Percentiles rank a stretch among this genome's conserved stretches.
Conservation (phyloP, 139 green algal species). For the Chlorella ohadii region DNA sequence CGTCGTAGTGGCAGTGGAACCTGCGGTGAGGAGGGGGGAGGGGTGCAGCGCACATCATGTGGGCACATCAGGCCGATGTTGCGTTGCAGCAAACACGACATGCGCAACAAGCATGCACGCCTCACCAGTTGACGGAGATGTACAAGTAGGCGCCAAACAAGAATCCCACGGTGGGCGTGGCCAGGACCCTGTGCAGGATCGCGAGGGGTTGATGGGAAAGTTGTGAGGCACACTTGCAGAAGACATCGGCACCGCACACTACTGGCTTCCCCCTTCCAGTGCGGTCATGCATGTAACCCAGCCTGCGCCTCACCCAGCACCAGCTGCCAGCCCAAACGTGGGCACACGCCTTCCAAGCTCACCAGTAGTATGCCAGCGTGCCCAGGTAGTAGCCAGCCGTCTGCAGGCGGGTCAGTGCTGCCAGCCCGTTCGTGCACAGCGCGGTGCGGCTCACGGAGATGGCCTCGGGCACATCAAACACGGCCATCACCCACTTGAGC, state of each 20-base stretch:
- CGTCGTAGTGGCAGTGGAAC: slow-evolving; percentile 88
- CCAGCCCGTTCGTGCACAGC: slow-evolving; percentile 64
- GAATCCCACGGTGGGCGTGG: slow-evolving; percentile 81
- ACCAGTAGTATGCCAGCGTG: slow-evolving; percentile 90
- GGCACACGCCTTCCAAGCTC: background rate
- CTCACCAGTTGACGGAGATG: slow-evolving; percentile 64
- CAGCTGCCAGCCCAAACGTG: background rate
- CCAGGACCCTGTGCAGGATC: slow-evolving; percentile 65
- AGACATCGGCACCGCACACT: no score
- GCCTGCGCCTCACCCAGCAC: no score
- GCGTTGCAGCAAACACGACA: no score
- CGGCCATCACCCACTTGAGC: slow-evolving; percentile 77
- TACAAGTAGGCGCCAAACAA: slow-evolving; percentile 92
- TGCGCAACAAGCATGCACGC: no score
- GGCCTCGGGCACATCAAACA: slow-evolving; percentile 86
- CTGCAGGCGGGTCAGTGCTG: slow-evolving; percentile 69
- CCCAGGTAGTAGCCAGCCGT: slow-evolving; percentile 81
- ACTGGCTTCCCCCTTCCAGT: no score
- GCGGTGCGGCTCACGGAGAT: slow-evolving; percentile 77
- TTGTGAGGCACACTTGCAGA: no score
- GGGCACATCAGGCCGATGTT: no score
- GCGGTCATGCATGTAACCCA: no score
- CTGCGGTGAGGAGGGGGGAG: background rate
- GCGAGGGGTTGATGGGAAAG: background rate
- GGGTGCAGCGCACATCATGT: background rate